phyloP scores from a whole-genome alignment of 1,284 basidiomycete species.

The Tetrapyrgos nigripes region DNA sequence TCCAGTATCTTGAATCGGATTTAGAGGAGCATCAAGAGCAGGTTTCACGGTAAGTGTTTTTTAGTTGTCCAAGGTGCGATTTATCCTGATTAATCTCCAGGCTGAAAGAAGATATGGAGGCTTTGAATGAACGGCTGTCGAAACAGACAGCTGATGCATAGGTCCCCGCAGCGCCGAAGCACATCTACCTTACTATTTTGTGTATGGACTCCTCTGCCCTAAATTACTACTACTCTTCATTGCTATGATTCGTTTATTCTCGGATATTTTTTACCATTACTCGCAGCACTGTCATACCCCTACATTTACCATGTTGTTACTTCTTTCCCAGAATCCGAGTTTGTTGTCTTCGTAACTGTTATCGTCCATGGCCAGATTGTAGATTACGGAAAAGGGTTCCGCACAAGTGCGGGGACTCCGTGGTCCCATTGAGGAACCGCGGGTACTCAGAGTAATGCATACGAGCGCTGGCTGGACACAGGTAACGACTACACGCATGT shows the following conservation, averaged over 20 bases:
- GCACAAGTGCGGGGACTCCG: no score
- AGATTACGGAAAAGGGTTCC: not conserved
- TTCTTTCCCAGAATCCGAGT: not conserved
- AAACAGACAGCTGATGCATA: slow-evolving; percentile 26
- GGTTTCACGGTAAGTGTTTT: slow-evolving; percentile 77
- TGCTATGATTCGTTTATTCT: slow-evolving; percentile 15
- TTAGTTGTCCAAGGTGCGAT: slow-evolving; percentile 32
- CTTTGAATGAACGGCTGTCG: slow-evolving; percentile 46
- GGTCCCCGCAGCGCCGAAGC: slow-evolving; percentile 1
- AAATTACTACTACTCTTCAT: slow-evolving; percentile 11
- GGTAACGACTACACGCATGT: not conserved
- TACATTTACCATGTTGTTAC: slow-evolving; percentile 8
- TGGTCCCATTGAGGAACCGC: not conserved
- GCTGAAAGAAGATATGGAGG: slow-evolving; percentile 69
- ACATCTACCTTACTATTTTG: slow-evolving; percentile 4
- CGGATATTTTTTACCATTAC: slow-evolving; percentile 10
- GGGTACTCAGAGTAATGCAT: not conserved
- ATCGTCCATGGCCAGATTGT: not conserved
- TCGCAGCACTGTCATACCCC: slow-evolving; percentile 17
- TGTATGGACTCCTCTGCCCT: not conserved
- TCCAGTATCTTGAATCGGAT: slow-evolving; percentile 77
- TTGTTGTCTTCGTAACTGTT: not conserved
- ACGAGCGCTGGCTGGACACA: not conserved
- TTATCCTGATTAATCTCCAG: slow-evolving; percentile 47
- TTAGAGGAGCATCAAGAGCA: slow-evolving; percentile 77